Percentiles rank a stretch among this genome's conserved stretches.
These are phyloP conservation scores for Thelephora ganbajun DNA, from an alignment of 768 basidiomycete species.

Conservation along the genomic window DNA sequence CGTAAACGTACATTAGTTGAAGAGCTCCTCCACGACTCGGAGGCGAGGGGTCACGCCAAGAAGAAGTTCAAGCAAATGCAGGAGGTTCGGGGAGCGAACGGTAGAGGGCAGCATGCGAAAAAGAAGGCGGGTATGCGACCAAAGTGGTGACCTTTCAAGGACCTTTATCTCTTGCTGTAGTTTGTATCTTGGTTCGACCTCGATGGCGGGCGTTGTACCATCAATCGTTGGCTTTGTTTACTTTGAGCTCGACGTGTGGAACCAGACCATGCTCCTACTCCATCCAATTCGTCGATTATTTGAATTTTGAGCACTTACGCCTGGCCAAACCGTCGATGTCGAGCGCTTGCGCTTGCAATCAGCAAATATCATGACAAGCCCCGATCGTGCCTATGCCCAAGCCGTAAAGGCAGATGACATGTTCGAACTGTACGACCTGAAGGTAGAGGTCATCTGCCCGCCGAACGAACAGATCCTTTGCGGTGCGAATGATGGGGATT, in stretches of 20 bases:
- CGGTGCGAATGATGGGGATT: conserved; percentile 49
- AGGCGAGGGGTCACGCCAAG: conserved; percentile 80
- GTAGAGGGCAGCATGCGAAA: conserved; percentile 53
- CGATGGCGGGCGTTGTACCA: too few species aligned
- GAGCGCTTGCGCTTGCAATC: too few species aligned
- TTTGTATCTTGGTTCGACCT: too few species aligned
- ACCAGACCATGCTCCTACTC: too few species aligned
- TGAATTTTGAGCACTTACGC: too few species aligned
- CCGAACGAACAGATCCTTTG: conserved; percentile 42
- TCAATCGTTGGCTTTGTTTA: too few species aligned
- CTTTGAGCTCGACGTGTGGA: too few species aligned
- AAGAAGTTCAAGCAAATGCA: conserved; percentile 79
- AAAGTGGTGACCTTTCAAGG: conserved; percentile 42
- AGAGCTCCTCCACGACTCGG: conserved; percentile 80
- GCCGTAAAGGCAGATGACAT: conserved; percentile 18
- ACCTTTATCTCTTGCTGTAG: background rate
- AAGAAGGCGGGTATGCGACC: conserved; percentile 47
- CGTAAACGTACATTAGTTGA: conserved; percentile 79
- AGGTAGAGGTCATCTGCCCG: conserved; percentile 48
- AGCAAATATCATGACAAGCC: too few species aligned
- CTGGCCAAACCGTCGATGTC: too few species aligned
- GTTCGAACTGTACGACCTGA: conserved; percentile 52
- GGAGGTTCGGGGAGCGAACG: conserved; percentile 47
- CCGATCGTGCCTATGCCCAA: too few species aligned
- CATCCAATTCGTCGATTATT: too few species aligned